phyloP scores from a whole-genome alignment of 2,329 filamentous ascomycete species.

The Pseudocercospora musae region DNA sequence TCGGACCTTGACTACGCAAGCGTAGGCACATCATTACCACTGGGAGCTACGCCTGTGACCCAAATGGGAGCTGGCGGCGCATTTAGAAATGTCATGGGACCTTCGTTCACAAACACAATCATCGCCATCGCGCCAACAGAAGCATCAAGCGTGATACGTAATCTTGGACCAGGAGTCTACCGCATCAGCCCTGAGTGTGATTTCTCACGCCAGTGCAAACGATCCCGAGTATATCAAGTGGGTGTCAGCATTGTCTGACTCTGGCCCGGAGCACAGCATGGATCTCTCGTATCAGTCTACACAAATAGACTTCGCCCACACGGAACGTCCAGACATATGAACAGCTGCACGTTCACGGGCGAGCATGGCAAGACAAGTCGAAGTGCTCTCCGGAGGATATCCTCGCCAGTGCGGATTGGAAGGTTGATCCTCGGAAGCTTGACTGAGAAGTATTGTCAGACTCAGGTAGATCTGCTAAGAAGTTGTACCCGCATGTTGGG shows the following conservation, averaged over 20 bases:
- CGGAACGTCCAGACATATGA: slow-evolving; percentile 7
- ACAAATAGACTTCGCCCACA: slow-evolving; percentile 8
- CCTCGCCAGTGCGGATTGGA: no score
- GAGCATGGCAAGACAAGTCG: no score
- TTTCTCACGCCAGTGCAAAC: slow-evolving; percentile 9
- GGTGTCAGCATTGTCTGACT: background rate
- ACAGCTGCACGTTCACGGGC: no score
- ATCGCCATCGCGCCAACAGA: slow-evolving; percentile 14
- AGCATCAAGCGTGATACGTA: slow-evolving; percentile 16
- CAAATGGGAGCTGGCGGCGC: slow-evolving; percentile 11
- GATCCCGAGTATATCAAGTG: slow-evolving; percentile 10
- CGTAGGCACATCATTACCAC: background rate
- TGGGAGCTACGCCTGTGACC: background rate
- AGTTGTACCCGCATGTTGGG: no score
- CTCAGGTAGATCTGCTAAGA: no score
- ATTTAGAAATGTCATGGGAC: background rate
- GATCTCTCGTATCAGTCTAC: background rate
- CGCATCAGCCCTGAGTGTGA: slow-evolving; percentile 10
- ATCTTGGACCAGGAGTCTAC: background rate
- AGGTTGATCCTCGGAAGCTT: no score
- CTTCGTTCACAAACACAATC: slow-evolving; percentile 10
- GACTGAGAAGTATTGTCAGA: no score
- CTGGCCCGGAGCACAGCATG: background rate
- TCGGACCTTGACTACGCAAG: background rate
- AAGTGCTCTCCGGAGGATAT: no score